Conservation (phyloP, 2,329 filamentous ascomycete species). For the Dothidotthia symphoricarpi region DNA sequence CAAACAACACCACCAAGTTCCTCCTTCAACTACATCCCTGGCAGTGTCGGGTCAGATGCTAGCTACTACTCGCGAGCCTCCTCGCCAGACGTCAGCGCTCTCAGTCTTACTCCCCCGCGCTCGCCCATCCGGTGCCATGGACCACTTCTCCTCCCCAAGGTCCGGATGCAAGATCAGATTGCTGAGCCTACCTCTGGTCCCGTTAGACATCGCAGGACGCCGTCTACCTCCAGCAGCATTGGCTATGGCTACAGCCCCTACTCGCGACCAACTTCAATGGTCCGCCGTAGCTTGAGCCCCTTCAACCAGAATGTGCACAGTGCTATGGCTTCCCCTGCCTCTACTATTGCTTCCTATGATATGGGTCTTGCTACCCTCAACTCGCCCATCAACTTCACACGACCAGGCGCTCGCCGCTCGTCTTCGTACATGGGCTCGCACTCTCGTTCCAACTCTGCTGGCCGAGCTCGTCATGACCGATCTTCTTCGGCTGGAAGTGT, state of each 20-base stretch:
- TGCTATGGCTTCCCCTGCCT: constrained; percentile 47
- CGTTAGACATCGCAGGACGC: constrained; percentile 59
- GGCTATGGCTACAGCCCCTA: constrained; percentile 52
- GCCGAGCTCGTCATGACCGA: constrained; percentile 46
- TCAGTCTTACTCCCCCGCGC: constrained; percentile 66
- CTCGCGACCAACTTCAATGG: constrained; percentile 44
- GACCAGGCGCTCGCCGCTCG: constrained; percentile 34
- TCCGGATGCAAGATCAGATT: constrained; percentile 78
- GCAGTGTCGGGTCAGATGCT: constrained; percentile 53
- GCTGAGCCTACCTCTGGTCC: constrained; percentile 58
- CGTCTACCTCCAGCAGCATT: constrained; percentile 48
- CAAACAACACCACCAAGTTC: constrained; percentile 47
- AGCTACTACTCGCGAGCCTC: constrained; percentile 66
- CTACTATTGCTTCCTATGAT: constrained; percentile 43
- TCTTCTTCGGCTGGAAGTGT: constrained; percentile 67
- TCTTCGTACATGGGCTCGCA: constrained; percentile 40
- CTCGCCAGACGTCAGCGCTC: constrained; percentile 64
- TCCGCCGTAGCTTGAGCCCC: constrained; percentile 49
- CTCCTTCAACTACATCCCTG: constrained; percentile 40
- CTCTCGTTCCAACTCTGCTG: constrained; percentile 62
- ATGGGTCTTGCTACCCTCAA: constrained; percentile 53
- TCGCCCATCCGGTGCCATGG: constrained; percentile 77
- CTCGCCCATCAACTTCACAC: constrained; percentile 59
- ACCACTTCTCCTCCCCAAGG: constrained; percentile 78
- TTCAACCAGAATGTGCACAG: constrained; percentile 43